These are phyloP conservation scores for Dipteronia sinensis DNA, from an alignment of 345 rosid species.

Conservation along the genomic window DNA sequence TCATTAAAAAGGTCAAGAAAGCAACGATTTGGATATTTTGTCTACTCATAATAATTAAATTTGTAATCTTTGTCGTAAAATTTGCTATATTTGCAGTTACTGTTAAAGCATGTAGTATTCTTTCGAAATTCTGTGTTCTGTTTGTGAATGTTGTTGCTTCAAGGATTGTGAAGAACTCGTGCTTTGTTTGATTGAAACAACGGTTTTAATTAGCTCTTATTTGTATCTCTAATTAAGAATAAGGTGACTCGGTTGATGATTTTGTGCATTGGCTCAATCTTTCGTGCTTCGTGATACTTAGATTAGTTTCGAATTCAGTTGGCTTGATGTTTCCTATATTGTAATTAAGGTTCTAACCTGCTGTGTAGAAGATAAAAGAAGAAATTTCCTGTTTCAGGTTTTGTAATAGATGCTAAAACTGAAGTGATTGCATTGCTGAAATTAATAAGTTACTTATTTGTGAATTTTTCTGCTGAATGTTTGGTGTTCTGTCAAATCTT, in stretches of 20 bases:
- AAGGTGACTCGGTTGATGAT: background rate
- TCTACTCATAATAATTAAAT: background rate
- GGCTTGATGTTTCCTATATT: background rate
- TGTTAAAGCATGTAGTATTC: background rate
- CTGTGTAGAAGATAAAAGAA: no score
- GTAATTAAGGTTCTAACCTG: background rate
- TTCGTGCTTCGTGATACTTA: background rate
- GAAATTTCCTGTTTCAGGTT: no score
- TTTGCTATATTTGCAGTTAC: background rate
- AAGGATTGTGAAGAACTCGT: background rate
- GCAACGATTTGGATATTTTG: background rate
- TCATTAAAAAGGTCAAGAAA: background rate
- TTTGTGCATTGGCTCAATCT: background rate
- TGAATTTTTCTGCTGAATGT: no score
- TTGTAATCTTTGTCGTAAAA: background rate
- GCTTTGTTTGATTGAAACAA: background rate
- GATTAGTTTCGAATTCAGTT: background rate
- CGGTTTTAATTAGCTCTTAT: background rate
- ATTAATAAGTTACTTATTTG: background rate
- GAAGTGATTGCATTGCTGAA: no score
- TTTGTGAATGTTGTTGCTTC: background rate
- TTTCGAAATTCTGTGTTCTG: background rate
- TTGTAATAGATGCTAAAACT: no score
- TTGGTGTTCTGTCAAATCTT: no score
- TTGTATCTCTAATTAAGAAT: background rate